phyloP scores from a whole-genome alignment of 2,329 filamentous ascomycete genomes.

The Penicillium oxalicum region DNA sequence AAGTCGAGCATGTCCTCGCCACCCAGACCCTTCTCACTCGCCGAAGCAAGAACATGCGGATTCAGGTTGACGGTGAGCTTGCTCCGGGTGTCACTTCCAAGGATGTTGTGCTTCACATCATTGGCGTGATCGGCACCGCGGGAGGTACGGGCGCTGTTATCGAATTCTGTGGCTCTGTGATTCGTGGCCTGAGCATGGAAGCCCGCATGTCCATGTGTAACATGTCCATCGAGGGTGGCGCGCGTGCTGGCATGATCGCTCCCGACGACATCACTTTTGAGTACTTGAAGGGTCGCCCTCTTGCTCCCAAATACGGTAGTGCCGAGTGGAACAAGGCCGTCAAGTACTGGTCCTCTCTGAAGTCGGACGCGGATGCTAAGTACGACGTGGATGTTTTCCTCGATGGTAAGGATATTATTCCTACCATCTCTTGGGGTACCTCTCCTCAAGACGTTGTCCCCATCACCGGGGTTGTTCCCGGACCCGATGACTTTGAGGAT shows the following conservation, averaged over 20 bases:
- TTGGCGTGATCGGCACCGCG: conserved; percentile 89
- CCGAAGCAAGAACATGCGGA: conserved; percentile 96
- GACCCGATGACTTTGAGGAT: conserved; percentile 78
- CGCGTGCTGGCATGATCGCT: conserved; percentile 92
- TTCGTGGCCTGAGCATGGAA: conserved; percentile 85
- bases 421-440: conserved; percentile 94
- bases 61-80: conserved; percentile 88
- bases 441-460: conserved; percentile 94
- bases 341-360: conserved; percentile 79
- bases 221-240: conserved; percentile 96
- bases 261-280: conserved; percentile 92
- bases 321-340: conserved; percentile 85
- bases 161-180: conserved; percentile 94
- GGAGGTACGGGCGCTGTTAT: conserved; percentile 93
- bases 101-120: conserved; percentile 87
- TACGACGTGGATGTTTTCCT: conserved; percentile 88
- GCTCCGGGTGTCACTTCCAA: conserved; percentile 91
- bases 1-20: conserved; percentile 96
- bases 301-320: conserved; percentile 78
- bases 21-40: conserved; percentile 93
- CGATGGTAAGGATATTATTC: conserved; percentile 85
- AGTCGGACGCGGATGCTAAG: conserved; percentile 79
- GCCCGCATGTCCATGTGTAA: conserved; percentile 99
- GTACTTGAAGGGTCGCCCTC: conserved; percentile 84
- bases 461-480: conserved; percentile 84